These are phyloP conservation scores for Brassica balearica DNA, from an alignment of 441 rosid genomes.

Conservation along the genomic window DNA sequence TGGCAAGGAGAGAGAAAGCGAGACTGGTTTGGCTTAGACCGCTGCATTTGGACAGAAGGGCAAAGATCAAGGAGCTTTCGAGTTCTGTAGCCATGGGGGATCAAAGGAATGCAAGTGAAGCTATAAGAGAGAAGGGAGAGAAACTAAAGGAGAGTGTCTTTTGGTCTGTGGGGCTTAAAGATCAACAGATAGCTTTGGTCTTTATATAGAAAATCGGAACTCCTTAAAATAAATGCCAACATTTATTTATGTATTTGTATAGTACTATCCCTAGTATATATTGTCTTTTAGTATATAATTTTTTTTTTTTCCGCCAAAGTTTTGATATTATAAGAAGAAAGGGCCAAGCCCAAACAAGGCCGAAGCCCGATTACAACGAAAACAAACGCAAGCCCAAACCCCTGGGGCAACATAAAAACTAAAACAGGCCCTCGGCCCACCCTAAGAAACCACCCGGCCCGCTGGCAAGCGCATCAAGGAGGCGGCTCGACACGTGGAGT, in stretches of 20 bases:
- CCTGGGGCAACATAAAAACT: too few species aligned
- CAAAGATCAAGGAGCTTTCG: slow-evolving; percentile 62
- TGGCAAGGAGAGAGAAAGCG: slow-evolving; percentile 49
- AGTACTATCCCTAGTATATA: neutral
- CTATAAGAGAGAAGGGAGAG: slow-evolving; percentile 1
- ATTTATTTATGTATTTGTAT: neutral
- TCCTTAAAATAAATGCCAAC: neutral
- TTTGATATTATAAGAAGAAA: too few species aligned
- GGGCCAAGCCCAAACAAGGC: too few species aligned
- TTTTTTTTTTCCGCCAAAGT: too few species aligned
- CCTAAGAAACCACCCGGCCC: too few species aligned
- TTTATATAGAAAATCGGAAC: slow-evolving; percentile 36
- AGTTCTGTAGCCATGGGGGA: slow-evolving; percentile 55
- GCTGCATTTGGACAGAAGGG: slow-evolving; percentile 63
- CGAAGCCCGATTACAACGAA: too few species aligned
- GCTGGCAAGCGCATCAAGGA: too few species aligned
- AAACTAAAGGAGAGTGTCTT: slow-evolving; percentile 32
- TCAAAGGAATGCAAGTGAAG: slow-evolving; percentile 22
- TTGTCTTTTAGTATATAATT: neutral
- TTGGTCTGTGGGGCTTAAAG: slow-evolving; percentile 40
- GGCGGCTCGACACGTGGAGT: too few species aligned
- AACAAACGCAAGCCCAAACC: too few species aligned
- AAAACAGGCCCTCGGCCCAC: too few species aligned
- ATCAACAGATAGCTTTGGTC: slow-evolving; percentile 29
- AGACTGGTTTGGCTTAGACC: slow-evolving; percentile 49